These are phyloP conservation scores for Xylaria sp. DNA, from an alignment of 2,329 filamentous ascomycete species.

Conservation along the genomic window DNA sequence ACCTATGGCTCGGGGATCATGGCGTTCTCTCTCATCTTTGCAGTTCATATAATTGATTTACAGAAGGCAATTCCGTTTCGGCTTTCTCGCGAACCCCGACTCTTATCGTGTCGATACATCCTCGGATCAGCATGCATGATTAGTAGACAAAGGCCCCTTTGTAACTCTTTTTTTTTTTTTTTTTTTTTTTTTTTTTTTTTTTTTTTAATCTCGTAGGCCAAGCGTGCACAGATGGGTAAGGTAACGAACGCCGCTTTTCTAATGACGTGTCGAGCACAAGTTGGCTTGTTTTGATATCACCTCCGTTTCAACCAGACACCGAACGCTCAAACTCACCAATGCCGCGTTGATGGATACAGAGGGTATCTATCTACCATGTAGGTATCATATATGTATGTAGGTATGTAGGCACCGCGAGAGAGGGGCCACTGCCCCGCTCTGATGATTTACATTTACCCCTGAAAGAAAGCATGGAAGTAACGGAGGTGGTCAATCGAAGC, in stretches of 20 bases:
- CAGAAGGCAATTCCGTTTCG: neutral
- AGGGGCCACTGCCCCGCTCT: conserved; percentile 6
- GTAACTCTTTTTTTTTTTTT: too few relatives aligned
- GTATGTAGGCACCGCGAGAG: neutral
- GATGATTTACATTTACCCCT: conserved; percentile 17
- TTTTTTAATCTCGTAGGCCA: neutral
- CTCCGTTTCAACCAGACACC: neutral
- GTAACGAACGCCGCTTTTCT: neutral
- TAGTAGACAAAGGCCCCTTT: neutral
- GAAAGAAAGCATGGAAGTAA: neutral
- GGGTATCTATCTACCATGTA: too few relatives aligned
- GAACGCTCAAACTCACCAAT: neutral
- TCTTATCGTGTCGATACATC: neutral
- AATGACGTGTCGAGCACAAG: neutral
- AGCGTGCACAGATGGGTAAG: neutral
- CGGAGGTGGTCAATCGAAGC: neutral
- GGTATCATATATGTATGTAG: too few relatives aligned
- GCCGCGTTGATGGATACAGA: neutral
- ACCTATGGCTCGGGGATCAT: conserved; percentile 11
- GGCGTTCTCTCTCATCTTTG: conserved; percentile 23
- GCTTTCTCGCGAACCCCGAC: conserved; percentile 5
- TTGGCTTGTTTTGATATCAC: neutral
- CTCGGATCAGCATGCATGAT: neutral
- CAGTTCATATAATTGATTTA: conserved; percentile 19
- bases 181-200: too few relatives aligned